Percentiles rank a stretch among this genome's conserved stretches.
Evolutionary conservation across 805 yeast species (phyloP).

Genomic region (Zygoascus flipseniorum): DNA sequence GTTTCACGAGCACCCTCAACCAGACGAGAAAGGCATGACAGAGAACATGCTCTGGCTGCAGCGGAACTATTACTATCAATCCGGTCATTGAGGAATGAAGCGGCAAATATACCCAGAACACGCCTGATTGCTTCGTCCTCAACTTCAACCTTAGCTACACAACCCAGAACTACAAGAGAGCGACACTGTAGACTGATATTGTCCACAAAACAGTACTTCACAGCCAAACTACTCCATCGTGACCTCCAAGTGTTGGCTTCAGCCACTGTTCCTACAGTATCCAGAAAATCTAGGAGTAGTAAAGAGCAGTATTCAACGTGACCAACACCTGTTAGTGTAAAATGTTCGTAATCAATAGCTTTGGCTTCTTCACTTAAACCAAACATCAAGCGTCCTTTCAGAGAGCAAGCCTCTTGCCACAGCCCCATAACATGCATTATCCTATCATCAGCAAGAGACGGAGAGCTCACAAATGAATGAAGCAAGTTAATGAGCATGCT

Average conservation of each 20-base stretch:
- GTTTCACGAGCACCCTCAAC: constrained; percentile 39
- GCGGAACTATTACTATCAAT: constrained; percentile 26
- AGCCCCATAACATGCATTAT: constrained; percentile 39
- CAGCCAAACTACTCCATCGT: constrained; percentile 18
- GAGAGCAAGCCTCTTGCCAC: constrained; percentile 16
- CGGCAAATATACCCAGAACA: constrained; percentile 19
- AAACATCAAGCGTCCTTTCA: constrained; percentile 18
- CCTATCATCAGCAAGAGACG: constrained; percentile 36
- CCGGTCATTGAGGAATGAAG: background rate
- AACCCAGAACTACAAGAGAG: constrained; percentile 57
- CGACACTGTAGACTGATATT: constrained; percentile 35
- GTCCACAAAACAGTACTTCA: constrained; percentile 32
- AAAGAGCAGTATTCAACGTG: constrained; percentile 18
- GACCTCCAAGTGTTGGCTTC: constrained; percentile 21
- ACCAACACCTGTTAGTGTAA: constrained; percentile 13
- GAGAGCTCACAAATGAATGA: constrained; percentile 58
- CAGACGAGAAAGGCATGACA: constrained; percentile 41
- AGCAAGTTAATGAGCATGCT: constrained; percentile 56
- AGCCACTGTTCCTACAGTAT: constrained; percentile 14
- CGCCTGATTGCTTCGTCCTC: constrained; percentile 44
- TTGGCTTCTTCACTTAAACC: constrained; percentile 19
- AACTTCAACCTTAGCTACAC: constrained; percentile 54
- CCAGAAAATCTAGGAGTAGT: constrained; percentile 17
- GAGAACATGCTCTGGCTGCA: constrained; percentile 32
- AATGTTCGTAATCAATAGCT: constrained; percentile 13